Evolutionary conservation across 1,284 basidiomycete genomes (phyloP), one percentile per base, ranked within the genome.

Genomic region (Xerocomus amazonicus): DNA sequence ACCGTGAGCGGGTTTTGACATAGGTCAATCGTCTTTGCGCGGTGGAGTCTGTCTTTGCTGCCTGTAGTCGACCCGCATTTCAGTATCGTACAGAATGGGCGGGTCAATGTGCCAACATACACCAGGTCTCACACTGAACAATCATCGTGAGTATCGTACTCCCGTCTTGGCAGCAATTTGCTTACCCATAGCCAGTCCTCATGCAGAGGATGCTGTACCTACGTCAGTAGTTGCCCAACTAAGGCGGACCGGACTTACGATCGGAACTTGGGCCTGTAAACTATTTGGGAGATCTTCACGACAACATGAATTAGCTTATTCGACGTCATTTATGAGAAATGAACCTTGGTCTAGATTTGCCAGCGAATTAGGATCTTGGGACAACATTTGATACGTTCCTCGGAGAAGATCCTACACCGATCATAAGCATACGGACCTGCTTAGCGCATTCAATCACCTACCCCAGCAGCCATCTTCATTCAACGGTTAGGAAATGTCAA

Each of bases 321-420:
- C 23, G 43, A 17, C 23, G 27, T 1, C 40, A 40, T 35, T 14
- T 26, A 26, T n/a, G 39, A 4, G 47, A 39, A 29, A 45, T 61
- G 6, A 50, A 84, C 87, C 87, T 81, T 99, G 96, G 65, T 99
- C 96, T 26, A 99, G 76, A 66, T 99, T 99, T 44, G 94, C 87
- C 3, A 99, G 75, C 6, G 92, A 97, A 64, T 90, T 84, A 0
- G 94, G 94, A 65, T 99, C 97, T 10, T 90, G 88, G 0, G 94
- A 97, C 3, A 99, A 77, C 33, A 83, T 83, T 63, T 99, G 96
- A 62, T 99, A 99, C 60, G 92, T 87, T 14, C 87, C 87, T 52
- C 96, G 85, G 13, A 99, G 80, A 37, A 93, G 86, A 67, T 99
- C 96, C 78, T 93, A 51, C 28, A 47, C 17, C 10, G 31, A 45